Evolutionary conservation across 164 flowering plant species (phyloP), one percentile per base, ranked within the genome.

Genomic region (Sedum album): DNA sequence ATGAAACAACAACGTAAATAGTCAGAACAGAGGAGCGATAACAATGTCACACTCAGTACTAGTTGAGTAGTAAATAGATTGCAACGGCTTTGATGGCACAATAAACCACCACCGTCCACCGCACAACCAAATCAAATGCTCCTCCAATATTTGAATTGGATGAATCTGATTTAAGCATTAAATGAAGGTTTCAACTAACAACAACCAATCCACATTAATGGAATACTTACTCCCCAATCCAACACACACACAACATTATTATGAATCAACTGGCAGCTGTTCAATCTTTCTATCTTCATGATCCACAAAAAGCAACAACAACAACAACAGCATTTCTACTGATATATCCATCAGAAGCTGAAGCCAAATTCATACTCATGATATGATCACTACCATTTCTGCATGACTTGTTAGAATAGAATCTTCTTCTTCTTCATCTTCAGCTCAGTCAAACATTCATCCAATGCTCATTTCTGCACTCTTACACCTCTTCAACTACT

Each of bases 221-320:
- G 33, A 57, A 57, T 26, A 57, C 62, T 57, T 57, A 57, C 62
- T 57, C 62, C 62, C 33, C 62, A 57, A 57, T 57, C 62, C 62
- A 57, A 14, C 62, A 26, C 48, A 11, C 17, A 44, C 48, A 26
- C 33, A 4, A 57, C 62, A 57, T 57, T 57, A 57, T 57, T 57
- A 28, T 57, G 62, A 57, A 13, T 26, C 62, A 57, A 28, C 62
- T 57, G 62, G 15, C 5, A 57, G 28, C 60, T 21, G 60, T 21
- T 53, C 5, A 57, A 57, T 57, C 62, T 28, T 11, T 57, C 62
- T 17, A 26, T 57, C 62, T 26, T 55, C 38, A 21, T 21, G 23
- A 21, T 2, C 60, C 1, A 23, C 11, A 2, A 13, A 44, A 5
- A 51, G 57, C 28, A 57, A 57, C 62, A 57, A 4, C 49, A n/a